A percentile compares a stretch with the other conserved stretches of the same genome.
Conservation (phyloP, 1,284 basidiomycete genomes). For the Microbotryomycetes sp. region DNA sequence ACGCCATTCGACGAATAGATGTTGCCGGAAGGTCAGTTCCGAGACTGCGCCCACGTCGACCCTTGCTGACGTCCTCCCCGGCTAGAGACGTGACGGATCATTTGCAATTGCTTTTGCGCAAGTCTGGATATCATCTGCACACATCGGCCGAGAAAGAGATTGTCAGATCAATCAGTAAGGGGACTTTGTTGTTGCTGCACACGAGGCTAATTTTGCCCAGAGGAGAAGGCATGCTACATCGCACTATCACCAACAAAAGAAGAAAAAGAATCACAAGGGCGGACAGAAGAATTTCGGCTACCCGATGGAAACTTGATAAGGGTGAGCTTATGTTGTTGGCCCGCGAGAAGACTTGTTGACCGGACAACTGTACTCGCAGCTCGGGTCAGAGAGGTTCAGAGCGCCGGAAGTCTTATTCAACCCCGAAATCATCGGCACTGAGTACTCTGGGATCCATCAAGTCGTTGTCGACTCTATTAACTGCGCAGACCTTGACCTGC, state of each 20-base stretch:
- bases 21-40: slow-evolving; percentile 75
- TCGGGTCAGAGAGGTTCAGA: slow-evolving; percentile 90
- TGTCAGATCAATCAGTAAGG: slow-evolving; percentile 74
- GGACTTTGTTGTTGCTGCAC: slow-evolving; percentile 6
- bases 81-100: slow-evolving; percentile 90
- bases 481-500: slow-evolving; percentile 61
- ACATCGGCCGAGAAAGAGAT: slow-evolving; percentile 97
- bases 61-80: not conserved
- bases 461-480: slow-evolving; percentile 75
- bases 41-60: no score
- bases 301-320: slow-evolving; percentile 93
- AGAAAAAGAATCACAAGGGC: slow-evolving; percentile 68
- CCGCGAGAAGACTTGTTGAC: not conserved
- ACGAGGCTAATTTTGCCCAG: slow-evolving; percentile 2
- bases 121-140: slow-evolving; percentile 88
- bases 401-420: slow-evolving; percentile 98
- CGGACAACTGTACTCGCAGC: slow-evolving; percentile 47
- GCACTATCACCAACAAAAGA: slow-evolving; percentile 86
- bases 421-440: slow-evolving; percentile 90
- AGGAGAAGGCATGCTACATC: slow-evolving; percentile 96
- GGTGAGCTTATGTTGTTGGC: slow-evolving; percentile 46
- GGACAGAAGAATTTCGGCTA: slow-evolving; percentile 81
- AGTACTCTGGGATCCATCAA: slow-evolving; percentile 95
- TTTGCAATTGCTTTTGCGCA: slow-evolving; percentile 85
- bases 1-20: slow-evolving; percentile 92